Percentiles rank a stretch among this genome's conserved stretches.
phyloP scores from a whole-genome alignment of 805 yeast species.

The Wickerhamomyces bisporus region DNA sequence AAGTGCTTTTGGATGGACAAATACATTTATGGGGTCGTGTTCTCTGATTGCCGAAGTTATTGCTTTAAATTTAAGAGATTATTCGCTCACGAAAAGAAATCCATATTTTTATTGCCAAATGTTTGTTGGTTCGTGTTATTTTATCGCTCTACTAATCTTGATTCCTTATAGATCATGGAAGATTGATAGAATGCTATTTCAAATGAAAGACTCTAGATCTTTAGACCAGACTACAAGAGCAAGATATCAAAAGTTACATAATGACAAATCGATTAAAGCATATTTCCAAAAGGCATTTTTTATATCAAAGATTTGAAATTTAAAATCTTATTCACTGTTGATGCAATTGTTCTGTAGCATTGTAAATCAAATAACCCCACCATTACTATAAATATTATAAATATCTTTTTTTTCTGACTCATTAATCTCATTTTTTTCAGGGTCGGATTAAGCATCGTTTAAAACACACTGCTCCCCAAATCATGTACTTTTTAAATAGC shows the following conservation, averaged over 20 bases:
- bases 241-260: not conserved
- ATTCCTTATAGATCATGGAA: conserved; percentile 48
- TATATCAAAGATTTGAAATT: not conserved
- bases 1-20: conserved; percentile 34
- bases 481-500: too few species aligned
- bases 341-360: too few species aligned
- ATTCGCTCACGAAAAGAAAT: conserved; percentile 16
- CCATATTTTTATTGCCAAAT: conserved; percentile 60
- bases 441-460: too few species aligned
- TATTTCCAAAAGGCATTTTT: conserved; percentile 13
- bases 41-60: conserved; percentile 48
- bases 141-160: conserved; percentile 37
- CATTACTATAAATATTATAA: too few species aligned
- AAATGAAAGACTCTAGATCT: conserved; percentile 8
- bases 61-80: conserved; percentile 43
- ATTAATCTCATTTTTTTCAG: too few species aligned
- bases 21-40: conserved; percentile 25
- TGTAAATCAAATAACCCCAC: too few species aligned
- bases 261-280: conserved; percentile 3
- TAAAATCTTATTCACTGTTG: too few species aligned
- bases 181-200: conserved; percentile 36
- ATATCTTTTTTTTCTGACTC: too few species aligned
- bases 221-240: conserved; percentile 1
- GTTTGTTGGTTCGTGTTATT: conserved; percentile 48
- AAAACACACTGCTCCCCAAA: too few species aligned